These are phyloP conservation scores for Caloboletus firmus DNA, from an alignment of 1,284 basidiomycete species.

Conservation along the genomic window DNA sequence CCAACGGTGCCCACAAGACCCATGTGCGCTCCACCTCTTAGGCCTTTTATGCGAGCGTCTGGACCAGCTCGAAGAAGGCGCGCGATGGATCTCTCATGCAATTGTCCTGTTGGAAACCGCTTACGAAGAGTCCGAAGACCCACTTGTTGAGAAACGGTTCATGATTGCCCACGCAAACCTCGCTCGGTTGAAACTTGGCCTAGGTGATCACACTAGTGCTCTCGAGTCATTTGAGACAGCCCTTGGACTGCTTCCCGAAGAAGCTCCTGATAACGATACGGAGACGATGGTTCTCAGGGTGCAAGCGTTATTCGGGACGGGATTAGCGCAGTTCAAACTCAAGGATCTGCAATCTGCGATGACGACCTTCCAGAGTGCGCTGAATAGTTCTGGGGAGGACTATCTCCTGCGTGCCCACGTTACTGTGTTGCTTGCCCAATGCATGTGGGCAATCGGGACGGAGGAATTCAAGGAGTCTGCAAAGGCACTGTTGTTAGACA, in stretches of 20 bases:
- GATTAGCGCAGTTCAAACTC: conserved; percentile 68
- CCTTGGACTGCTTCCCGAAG: conserved; percentile 65
- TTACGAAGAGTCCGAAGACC: conserved; percentile 87
- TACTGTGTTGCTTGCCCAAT: conserved; percentile 75
- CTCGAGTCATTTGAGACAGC: conserved; percentile 73
- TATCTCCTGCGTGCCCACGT: conserved; percentile 60
- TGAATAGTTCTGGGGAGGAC: conserved; percentile 55
- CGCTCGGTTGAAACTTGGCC: conserved; percentile 72
- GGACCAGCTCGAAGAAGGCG: conserved; percentile 67
- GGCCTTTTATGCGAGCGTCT: conserved; percentile 86
- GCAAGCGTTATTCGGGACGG: conserved; percentile 72
- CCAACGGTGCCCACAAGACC: conserved; percentile 65
- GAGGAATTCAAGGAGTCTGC: conserved; percentile 76
- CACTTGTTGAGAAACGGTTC: conserved; percentile 75
- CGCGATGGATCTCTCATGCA: conserved; percentile 60
- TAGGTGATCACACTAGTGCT: conserved; percentile 59
- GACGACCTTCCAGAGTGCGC: conserved; percentile 63
- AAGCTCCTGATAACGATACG: conserved; percentile 19
- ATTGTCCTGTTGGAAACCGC: conserved; percentile 77
- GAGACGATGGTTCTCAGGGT: conserved; percentile 46
- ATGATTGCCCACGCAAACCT: conserved; percentile 82
- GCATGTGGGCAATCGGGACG: conserved; percentile 78
- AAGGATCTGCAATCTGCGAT: conserved; percentile 66
- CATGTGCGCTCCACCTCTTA: conserved; percentile 81
- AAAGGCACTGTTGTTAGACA: conserved; percentile 80